Percentiles rank a stretch among this genome's conserved stretches.
Conservation (phyloP, 1,284 basidiomycete genomes). For the Ceratobasidium sp. region DNA sequence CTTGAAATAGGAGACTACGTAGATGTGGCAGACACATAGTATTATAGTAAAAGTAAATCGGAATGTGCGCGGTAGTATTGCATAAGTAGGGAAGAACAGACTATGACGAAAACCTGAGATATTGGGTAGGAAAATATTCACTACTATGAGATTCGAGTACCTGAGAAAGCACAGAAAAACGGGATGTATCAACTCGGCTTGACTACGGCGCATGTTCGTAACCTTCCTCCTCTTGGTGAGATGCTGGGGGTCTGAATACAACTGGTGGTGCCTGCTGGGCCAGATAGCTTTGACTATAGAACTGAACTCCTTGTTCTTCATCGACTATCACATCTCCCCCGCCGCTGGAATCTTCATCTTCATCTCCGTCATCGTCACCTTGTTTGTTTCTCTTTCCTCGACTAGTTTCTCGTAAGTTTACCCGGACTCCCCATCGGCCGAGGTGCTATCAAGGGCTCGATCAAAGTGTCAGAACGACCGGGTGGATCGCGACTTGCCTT, state of each 20-base stretch:
- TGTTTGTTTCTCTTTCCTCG: constrained; percentile 51
- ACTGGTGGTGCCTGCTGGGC: constrained; percentile 10
- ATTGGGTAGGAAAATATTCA: too few species aligned
- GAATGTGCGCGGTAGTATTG: too few species aligned
- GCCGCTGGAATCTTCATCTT: constrained; percentile 41
- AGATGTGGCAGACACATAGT: too few species aligned
- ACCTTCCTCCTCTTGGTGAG: not conserved
- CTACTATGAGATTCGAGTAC: too few species aligned
- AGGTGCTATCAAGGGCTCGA: constrained; percentile 57
- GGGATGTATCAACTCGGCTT: not conserved
- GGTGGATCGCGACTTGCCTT: constrained; percentile 57
- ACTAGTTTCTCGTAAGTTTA: constrained; percentile 72
- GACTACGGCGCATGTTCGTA: not conserved
- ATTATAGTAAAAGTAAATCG: too few species aligned
- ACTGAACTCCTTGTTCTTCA: constrained; percentile 25
- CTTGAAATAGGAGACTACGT: too few species aligned
- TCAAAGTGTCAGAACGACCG: not conserved
- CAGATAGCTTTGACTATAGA: constrained; percentile 22
- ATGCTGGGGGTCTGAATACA: constrained; percentile 3
- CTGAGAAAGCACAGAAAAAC: not conserved
- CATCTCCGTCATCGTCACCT: constrained; percentile 40
- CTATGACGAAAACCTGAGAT: too few species aligned
- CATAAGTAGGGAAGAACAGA: too few species aligned
- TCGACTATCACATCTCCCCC: constrained; percentile 33
- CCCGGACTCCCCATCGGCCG: constrained; percentile 68